A percentile compares a stretch with the other conserved stretches of the same genome.
Evolutionary conservation across 139 green algal species (phyloP).

Genomic region (Coelastrella sp.): DNA sequence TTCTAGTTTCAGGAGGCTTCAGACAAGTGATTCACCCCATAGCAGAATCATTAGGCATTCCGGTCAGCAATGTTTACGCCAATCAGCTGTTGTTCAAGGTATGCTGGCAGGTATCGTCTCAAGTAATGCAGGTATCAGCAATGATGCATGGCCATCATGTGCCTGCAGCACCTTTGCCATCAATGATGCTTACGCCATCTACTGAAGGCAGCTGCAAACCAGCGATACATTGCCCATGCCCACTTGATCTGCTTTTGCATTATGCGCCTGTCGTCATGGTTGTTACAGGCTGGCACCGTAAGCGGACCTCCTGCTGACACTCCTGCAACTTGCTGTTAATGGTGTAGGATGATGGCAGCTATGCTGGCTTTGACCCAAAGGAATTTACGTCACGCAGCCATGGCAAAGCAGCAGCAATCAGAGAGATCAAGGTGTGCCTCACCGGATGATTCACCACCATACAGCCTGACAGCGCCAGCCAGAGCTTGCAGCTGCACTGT

Average conservation of each 20-base stretch:
- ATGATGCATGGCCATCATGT: too few species aligned
- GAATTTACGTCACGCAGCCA: conserved; percentile 94
- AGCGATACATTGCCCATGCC: too few species aligned
- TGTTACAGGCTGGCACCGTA: not conserved
- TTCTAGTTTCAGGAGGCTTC: conserved; percentile 97
- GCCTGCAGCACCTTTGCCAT: not conserved
- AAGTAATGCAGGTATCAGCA: not conserved
- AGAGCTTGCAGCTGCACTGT: not conserved
- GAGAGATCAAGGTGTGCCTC: conserved; percentile 78
- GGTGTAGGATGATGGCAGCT: conserved; percentile 78
- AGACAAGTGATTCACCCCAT: conserved; percentile 93
- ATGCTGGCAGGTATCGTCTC: not conserved
- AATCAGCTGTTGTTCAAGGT: conserved; percentile 94
- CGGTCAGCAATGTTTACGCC: conserved; percentile 88
- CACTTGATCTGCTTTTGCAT: too few species aligned
- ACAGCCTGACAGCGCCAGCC: not conserved
- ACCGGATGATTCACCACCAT: too few species aligned
- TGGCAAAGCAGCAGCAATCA: conserved; percentile 91
- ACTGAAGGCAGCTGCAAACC: too few species aligned
- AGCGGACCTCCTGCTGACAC: not conserved
- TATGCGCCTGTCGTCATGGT: too few species aligned
- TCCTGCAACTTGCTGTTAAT: not conserved
- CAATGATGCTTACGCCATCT: not conserved
- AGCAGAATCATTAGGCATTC: conserved; percentile 89
- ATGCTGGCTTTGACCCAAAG: conserved; percentile 91